Evolutionary conservation across 345 rosid species (phyloP), one percentile per base, ranked within the genome.

Genomic region (Camelina laxa): DNA sequence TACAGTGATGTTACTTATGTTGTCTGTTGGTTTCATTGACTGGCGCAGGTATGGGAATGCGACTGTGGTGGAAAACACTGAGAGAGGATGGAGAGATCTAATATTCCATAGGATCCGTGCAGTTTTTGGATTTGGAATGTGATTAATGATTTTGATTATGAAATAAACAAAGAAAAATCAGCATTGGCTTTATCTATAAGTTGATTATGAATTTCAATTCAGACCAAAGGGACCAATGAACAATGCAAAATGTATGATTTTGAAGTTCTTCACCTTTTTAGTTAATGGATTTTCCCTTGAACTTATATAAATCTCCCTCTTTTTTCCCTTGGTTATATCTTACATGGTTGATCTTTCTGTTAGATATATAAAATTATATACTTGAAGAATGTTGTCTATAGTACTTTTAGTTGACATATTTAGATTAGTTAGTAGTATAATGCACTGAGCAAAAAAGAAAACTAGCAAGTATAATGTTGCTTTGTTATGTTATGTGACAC

Each of bases 31-130:
- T 76, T 70, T 22, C 19, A 20, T 63, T 75, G 35, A 13, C 30
- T 68, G n/a, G 3, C 83, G 85, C 85, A 95, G 99, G 78, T 95
- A 90, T 68, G 99, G 96, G 51, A 95, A 95, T 81, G 86, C 94
- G 1, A 95, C 97, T 22, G 97, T 95, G 70, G 97, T 81, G 80
- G 98, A 90, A 78, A 95, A 92, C 84, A 95, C 98, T 0, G 94
- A 95, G 87, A 88, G 97, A 80, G 97, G 99, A 69, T 92, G 99
- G 99, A 83, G 94, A 58, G 93, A 90, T 79, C 91, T 87, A 36
- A 95, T 92, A 42, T 89, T 95, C 85, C 83, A 95, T 31, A 89
- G 80, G 86, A 90, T 95, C 72, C 87, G 97, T 7, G 93, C 98
- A 6, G 91, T 89, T 66, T 91, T 95, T 57, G 97, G 97, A 69